Base-by-base conservation (phyloP, 305 asterid genomes). In the Fraxinus baroniana region DNA sequence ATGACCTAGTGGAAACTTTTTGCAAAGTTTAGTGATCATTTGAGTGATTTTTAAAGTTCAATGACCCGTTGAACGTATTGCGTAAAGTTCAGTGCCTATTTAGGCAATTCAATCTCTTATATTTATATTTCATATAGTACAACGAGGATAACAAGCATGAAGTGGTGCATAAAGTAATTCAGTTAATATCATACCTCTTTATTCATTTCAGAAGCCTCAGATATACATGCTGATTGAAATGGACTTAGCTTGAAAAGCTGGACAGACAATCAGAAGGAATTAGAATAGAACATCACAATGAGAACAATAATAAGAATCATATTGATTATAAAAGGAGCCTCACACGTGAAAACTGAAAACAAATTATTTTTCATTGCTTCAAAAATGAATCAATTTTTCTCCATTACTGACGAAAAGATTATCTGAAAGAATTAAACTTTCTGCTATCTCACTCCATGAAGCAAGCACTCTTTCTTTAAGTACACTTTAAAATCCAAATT, bases 181-280 rank as follows among this genome's bases (percentile, higher is more conserved):
- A 74, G 26, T 30, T n/a, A 80, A 78, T 39, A 72, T 0, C 86
- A 55, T 90, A 95, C 99, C 99, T 93, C 96, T 85, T 92, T 89
- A 82, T 87, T 87, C 84, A 77, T 64, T 84, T 89, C 97, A 32
- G 90, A 85, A 85, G 90, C 94, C 84, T 88, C 98, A 74, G 93
- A 85, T 66, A 91, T 78, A 81, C 98, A 94, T 78, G 93, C 80
- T 26, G 94, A 94, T 57, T 91, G 98, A 78, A 80, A 87, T 0
- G 94, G 90, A 7, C 97, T 89, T 62, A 95, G 87, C 93, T 87
- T 93, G 85, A 90, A 92, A 85, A 95, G 94, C 98, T 95, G 98
- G 77, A 87, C 87, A 3, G 4, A 68, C 77, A 78, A 79, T 32
- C 81, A 84, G 52, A 26, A 68, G 76, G 8, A 83, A 15, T 86